Evolutionary conservation across 306 rosid genomes (phyloP).

Genomic region (Cicer bijugum): DNA sequence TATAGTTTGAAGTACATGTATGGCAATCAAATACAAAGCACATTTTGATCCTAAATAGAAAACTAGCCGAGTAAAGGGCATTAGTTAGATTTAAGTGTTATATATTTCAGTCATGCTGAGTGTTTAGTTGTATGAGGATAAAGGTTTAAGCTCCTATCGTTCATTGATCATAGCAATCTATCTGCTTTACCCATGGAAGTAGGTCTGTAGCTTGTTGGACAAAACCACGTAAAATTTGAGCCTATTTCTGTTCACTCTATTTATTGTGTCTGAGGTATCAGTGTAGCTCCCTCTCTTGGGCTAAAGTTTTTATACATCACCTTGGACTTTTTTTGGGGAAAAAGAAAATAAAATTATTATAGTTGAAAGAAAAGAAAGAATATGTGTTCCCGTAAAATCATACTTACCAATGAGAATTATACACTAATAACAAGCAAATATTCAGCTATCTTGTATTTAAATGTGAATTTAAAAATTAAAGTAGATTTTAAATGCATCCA

Average conservation of each 20-base stretch:
- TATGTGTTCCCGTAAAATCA: not conserved
- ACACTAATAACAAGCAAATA: conserved; percentile 6
- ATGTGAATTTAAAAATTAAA: not conserved
- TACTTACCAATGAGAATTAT: not conserved
- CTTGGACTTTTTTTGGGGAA: not conserved
- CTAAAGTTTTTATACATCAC: not conserved
- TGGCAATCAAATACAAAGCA: not conserved
- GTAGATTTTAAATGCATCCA: conserved; percentile 1
- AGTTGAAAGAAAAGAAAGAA: not conserved
- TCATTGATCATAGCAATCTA: not conserved
- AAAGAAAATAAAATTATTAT: not conserved
- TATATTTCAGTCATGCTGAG: not conserved
- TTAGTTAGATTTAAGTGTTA: not conserved
- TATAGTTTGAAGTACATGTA: not conserved
- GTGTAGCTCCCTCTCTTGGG: not conserved
- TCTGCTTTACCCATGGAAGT: not conserved
- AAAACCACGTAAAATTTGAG: not conserved
- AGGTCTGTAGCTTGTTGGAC: not conserved
- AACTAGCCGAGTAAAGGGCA: not conserved
- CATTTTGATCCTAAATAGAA: not conserved
- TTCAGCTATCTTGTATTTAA: not conserved
- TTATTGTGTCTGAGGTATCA: not conserved
- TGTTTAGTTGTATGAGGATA: conserved; percentile 2
- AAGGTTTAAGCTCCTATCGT: not conserved
- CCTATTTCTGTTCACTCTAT: not conserved